Base-by-base conservation (phyloP, 331 rosid species). In the Ulmus americana region DNA sequence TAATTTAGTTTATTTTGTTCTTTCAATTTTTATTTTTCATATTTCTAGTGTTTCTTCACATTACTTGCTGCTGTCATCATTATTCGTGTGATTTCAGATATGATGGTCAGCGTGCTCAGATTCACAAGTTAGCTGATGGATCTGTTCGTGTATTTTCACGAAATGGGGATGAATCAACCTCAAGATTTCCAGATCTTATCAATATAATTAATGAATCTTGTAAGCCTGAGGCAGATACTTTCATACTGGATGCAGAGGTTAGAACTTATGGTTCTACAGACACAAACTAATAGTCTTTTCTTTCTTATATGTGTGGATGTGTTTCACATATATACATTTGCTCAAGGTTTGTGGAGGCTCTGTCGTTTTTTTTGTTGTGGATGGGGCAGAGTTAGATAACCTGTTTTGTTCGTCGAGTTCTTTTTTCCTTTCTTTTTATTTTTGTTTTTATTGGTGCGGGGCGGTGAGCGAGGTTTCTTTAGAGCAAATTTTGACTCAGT, bases 101-200 rank as follows among this genome's bases (percentile, higher is more conserved):
- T 70, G 97, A 91, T 79, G 97, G 97, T 44, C 97, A 91, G 81
- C 90, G 97, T 66, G 97, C 95, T 45, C 97, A 91, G 81, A 82
- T 91, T 84, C 97, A 91, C 80, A 91, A 74, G 80, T 76, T 84
- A 77, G 74, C 18, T 61, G 90, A 88, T 81, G 97, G 96, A 59
- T 82, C 95, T 5, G 10, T 88, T 68, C 83, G 58, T 22, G 75
- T 84, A 59, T 91, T 82, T 79, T 88, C 97, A 13, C 84, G 97
- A 79, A 91, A 91, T 68, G 94, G 97, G 68, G 95, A 88, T 42
- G 96, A 91, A 78, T 71, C 96, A 35, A 84, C 96, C 51, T 80
- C 79, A 28, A 91, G 84, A 79, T 91, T 88, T 81, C 97, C 96
- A 53, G 97, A 88, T 88, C 70, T 91, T 68, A 68, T 85, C 55